A percentile compares a stretch with the other conserved stretches of the same genome.
Evolutionary conservation across 2,329 filamentous ascomycete species (phyloP).

Genomic region (Fusarium sp.): DNA sequence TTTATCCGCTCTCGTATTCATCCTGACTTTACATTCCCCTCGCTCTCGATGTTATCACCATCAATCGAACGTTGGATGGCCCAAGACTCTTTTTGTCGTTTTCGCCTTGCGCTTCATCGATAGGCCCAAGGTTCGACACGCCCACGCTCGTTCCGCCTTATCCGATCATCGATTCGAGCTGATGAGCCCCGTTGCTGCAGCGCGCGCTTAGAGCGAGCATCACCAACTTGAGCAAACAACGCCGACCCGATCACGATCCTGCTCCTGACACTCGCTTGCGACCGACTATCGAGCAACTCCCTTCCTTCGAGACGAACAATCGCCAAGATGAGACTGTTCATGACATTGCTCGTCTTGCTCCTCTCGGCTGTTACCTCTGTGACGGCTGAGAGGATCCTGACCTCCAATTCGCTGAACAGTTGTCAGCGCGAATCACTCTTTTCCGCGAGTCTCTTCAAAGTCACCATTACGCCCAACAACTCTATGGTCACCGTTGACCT

Average conservation of each 20-base stretch:
- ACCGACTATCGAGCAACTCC: background rate
- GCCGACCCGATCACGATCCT: background rate
- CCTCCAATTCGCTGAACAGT: conserved; percentile 84
- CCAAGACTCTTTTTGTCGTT: background rate
- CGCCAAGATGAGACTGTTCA: conserved; percentile 25
- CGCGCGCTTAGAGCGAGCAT: background rate
- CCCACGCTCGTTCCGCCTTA: background rate
- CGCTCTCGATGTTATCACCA: background rate
- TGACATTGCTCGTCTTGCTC: conserved; percentile 19
- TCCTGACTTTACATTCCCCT: background rate
- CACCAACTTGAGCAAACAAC: background rate
- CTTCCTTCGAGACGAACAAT: background rate
- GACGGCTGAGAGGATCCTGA: conserved; percentile 74
- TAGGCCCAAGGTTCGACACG: background rate
- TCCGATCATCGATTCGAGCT: background rate
- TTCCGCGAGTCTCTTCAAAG: conserved; percentile 88
- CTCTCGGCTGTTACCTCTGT: conserved; percentile 22
- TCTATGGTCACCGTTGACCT: conserved; percentile 78
- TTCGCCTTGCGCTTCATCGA: background rate
- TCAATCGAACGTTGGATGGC: background rate
- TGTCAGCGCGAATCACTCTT: conserved; percentile 88
- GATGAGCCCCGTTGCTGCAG: background rate
- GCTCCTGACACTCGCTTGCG: background rate
- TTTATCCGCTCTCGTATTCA: background rate
- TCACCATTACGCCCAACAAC: conserved; percentile 82